Evolutionary conservation across 1,139 yeast genomes (phyloP), one percentile per base, ranked within the genome.

Genomic region (Pneumocystis murina): DNA sequence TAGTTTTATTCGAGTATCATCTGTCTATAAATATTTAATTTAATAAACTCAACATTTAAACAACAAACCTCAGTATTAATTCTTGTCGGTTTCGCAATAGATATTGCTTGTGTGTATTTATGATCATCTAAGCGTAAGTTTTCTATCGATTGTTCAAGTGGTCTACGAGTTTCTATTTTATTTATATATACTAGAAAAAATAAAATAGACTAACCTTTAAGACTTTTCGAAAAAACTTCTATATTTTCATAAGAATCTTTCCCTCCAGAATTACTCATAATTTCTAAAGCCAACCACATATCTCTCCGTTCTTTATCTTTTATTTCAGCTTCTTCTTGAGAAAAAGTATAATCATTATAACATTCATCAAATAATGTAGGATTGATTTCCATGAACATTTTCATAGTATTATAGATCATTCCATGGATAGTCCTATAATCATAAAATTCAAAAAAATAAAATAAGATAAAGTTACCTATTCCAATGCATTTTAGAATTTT

Each of bases 331-430:
- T 80, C 80, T 68, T 79, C 80, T 70, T 83, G 86, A 67, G 85
- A 87, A 69, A 83, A 85, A 68, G 85, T 77, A 74, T 91, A 91
- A 69, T 89, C 77, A 72, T 88, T 82, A 28, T 95, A 87, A 73
- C 97, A 92, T 72, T 90, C 94, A 72, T 91, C 97, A 74, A 89
- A 94, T 59, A 92, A 78, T 10, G 86, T 84, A 17, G 96, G 95
- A 73, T 90, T 91, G 65, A 94, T 87, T 72, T 92, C 97, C 87
- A 91, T 84, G 71, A 94, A 91, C 66, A 89, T 87, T 73, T 91
- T 90, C 70, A 92, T 79, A 0, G 97, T 96, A 64, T 88, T 88
- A 75, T 84, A 90, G 2, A 96, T 92, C 79, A 92, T 83, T 65
- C 89, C 84, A 70, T 92, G 95, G 61, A 92, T 91, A 62, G 95